Evolutionary conservation across 768 basidiomycete species (phyloP).

Genomic region (Auricularia sp.): DNA sequence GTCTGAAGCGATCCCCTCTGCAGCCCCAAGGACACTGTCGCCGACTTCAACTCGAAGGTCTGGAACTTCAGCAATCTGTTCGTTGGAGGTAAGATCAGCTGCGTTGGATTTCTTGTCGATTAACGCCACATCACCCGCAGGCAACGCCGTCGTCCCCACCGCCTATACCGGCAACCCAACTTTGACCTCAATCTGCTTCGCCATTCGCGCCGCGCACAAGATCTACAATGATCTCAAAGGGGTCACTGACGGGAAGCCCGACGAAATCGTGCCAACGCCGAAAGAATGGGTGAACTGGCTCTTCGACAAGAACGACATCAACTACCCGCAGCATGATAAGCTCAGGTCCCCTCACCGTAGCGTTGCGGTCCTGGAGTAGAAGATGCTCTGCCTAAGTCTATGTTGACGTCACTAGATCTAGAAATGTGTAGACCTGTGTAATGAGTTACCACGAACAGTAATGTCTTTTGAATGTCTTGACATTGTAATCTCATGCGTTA

Average conservation of each 20-base stretch:
- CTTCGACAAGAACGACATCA: background rate
- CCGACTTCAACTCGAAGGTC: constrained; percentile 17
- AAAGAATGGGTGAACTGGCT: background rate
- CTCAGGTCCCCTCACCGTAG: background rate
- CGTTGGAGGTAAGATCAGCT: constrained; percentile 17
- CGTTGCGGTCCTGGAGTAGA: background rate
- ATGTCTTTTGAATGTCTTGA: too few species aligned
- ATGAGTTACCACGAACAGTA: too few species aligned
- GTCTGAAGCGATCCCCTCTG: background rate
- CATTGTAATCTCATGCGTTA: too few species aligned
- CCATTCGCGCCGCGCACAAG: constrained; percentile 3
- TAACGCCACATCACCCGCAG: background rate
- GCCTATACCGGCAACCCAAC: constrained; percentile 19
- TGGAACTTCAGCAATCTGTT: constrained; percentile 21
- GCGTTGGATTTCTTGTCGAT: too few species aligned
- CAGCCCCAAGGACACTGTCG: constrained; percentile 13
- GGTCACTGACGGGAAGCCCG: background rate
- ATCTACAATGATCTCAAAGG: background rate
- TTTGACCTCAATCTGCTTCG: constrained; percentile 4
- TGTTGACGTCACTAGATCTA: too few species aligned
- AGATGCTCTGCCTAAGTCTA: background rate
- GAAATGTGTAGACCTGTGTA: too few species aligned
- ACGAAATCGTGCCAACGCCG: background rate
- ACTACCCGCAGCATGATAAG: background rate
- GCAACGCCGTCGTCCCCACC: constrained; percentile 18